Percentiles rank a stretch among this genome's conserved stretches.
Evolutionary conservation across 2,329 filamentous ascomycete species (phyloP).

Genomic region (Fusarium staphyleae): DNA sequence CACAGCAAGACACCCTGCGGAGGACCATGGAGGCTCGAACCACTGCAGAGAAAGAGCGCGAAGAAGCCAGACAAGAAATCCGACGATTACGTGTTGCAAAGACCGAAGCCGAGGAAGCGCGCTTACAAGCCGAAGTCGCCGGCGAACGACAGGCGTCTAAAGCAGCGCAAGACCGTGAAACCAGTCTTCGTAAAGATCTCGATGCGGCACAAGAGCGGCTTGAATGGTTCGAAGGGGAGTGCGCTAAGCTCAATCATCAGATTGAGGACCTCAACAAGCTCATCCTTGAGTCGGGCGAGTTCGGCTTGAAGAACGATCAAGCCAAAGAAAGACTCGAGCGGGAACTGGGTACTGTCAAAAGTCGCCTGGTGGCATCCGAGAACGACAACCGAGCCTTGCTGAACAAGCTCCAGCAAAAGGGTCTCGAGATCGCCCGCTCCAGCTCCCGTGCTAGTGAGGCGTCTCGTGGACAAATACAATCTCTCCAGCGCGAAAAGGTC

Average conservation of each 20-base stretch:
- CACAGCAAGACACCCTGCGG: conserved; percentile 89
- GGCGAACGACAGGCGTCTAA: conserved; percentile 82
- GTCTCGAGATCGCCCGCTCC: conserved; percentile 91
- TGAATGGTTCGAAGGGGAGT: conserved; percentile 81
- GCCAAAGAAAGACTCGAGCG: conserved; percentile 92
- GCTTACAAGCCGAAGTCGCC: conserved; percentile 79
- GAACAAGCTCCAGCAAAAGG: conserved; percentile 97
- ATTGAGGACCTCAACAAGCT: conserved; percentile 87
- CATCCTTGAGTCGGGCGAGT: conserved; percentile 88
- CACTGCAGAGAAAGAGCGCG: conserved; percentile 84
- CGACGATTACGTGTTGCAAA: conserved; percentile 83
- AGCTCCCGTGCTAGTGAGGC: conserved; percentile 85
- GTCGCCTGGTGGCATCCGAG: conserved; percentile 87
- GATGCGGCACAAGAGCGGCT: conserved; percentile 79
- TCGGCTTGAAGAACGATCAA: conserved; percentile 88
- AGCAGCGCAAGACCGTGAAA: conserved; percentile 81
- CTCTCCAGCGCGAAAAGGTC: conserved; percentile 82
- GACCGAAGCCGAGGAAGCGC: conserved; percentile 83
- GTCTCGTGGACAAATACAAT: conserved; percentile 76
- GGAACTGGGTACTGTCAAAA: conserved; percentile 89
- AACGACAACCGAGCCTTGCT: conserved; percentile 95
- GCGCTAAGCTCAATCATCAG: conserved; percentile 75
- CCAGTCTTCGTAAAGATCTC: conserved; percentile 78
- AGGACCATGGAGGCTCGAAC: conserved; percentile 83
- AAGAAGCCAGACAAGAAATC: conserved; percentile 87